Base-by-base conservation (phyloP, 176 grass and related monocot species). In the Avena eriantha region DNA sequence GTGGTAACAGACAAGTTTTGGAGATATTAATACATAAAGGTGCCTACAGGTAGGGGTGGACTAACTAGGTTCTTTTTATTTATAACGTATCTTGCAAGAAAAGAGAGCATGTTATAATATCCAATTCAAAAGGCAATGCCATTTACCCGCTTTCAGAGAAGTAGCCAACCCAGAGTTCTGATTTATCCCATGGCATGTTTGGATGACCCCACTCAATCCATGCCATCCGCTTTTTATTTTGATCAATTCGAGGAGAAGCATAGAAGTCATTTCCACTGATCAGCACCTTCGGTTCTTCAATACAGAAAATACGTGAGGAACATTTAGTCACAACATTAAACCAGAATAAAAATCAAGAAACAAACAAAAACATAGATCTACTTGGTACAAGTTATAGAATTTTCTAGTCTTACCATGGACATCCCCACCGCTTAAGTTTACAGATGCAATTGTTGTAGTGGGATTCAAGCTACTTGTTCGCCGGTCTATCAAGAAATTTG, bases 151-250 rank as follows among this genome's bases (percentile, higher is more conserved):
- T 93, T 74, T 92, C 93, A 56, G 88, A 87, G 61, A 98, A 95
- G 73, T 93, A 81, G 53, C 95, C 95, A 90, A 95, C 93, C 95
- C 93, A 98, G 73, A 98, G 91, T 85, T 98, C 91, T 80, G 95
- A 89, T 89, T 91, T 98, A 85, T 98, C 95, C 95, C 95, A 98
- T 58, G 87, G 87, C 95, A 98, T 98, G 86, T 92, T 93, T 74
- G 95, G 95, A 82, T 98, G 91, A 69, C 89, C 85, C 95, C 95
- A 98, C 45, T 98, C 93, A 81, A 98, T 93, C 95, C 95, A 98
- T 76, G 91, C 91, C 77, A 98, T 95, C 46, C 89, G 80, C 49
- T 83, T 98, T 48, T 83, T 84, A 64, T 43, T 92, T 69, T 87
- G 91, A 87, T 98, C 91, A 87, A 98, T 88, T 47, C 96, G 91